Base-by-base conservation (phyloP, 352 stramenopile genomes). In the Globisporangium barbulae region DNA sequence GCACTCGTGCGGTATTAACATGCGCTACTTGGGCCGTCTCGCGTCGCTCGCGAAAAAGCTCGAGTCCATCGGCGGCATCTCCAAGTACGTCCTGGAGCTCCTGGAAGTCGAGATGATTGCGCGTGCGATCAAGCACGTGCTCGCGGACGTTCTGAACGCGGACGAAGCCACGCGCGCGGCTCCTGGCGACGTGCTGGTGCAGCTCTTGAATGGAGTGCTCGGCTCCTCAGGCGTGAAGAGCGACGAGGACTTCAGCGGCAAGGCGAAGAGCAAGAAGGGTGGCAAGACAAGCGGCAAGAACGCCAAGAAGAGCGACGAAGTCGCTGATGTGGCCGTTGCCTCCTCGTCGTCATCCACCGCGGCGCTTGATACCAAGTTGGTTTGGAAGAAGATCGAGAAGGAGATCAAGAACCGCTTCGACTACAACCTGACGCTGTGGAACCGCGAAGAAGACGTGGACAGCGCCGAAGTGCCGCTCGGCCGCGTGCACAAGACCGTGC, bases 21-120 rank as follows among this genome's bases (percentile, higher is more conserved):
- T 98, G 85, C 89, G 97, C 54, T 99, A 99, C 74, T 73, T 99
- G 22, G 97, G 97, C 33, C 80, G 88, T 61, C 62, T 99, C 13
- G 96, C 95, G 22, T 85, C 83, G 59, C 78, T 98, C 31, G 83
- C 88, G 35, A 87, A 87, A 68, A 87, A 93, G 37, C 81, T 98
- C 45, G 96, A 99, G 73, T 59, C 71, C 4, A 80, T 94, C 59
- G 75, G 83, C 41, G 81, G 76, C 25, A 89, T 98, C 72, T 96
- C 95, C 28, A 88, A 96, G 71, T 98, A 93, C 69, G 93, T 98
- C 68, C 72, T 98, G 33, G 95, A 98, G 71, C 68, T 98, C 7
- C 74, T 98, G 3, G 97, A 99, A 66, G 92, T 96, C 15, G 97
- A 99, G 74, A 99, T 99, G 86, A 89, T 98, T 47, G 86, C 96